Percentiles rank a stretch among this genome's conserved stretches.
Evolutionary conservation across 768 basidiomycete species (phyloP).

Genomic region (Mycena rebaudengoi): DNA sequence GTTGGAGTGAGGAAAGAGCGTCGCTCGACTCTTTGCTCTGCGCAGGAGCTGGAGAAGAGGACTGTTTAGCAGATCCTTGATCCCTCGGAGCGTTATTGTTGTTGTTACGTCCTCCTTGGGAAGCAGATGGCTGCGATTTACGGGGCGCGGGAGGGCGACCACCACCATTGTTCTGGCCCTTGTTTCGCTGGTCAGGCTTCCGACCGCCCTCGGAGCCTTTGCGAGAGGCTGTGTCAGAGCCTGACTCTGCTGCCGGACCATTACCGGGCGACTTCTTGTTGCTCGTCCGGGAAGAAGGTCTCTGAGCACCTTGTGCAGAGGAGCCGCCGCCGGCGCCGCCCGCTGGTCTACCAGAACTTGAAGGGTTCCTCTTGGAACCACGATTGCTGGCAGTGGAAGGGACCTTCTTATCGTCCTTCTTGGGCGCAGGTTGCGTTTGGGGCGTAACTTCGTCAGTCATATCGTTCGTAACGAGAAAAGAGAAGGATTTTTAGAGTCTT

Average conservation of each 20-base stretch:
- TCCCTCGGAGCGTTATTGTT: conserved; percentile 42
- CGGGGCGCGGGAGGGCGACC: conserved; percentile 60
- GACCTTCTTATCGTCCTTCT: conserved; percentile 81
- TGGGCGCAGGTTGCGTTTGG: conserved; percentile 61
- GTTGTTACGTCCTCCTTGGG: conserved; percentile 61
- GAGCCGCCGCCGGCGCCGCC: conserved; percentile 50
- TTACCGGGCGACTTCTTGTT: conserved; percentile 65
- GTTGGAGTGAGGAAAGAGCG: conserved; percentile 87
- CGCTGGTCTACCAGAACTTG: conserved; percentile 58
- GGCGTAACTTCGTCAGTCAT: conserved; percentile 85
- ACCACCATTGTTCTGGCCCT: conserved; percentile 53
- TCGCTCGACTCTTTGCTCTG: conserved; percentile 74
- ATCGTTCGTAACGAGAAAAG: conserved; percentile 74
- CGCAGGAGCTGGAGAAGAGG: conserved; percentile 55
- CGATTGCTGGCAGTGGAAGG: conserved; percentile 58
- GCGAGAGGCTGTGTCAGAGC: conserved; percentile 73
- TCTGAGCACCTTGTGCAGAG: conserved; percentile 50
- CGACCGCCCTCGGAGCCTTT: conserved; percentile 65
- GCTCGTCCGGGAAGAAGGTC: conserved; percentile 72
- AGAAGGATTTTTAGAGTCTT: conserved; percentile 60
- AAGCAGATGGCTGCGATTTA: conserved; percentile 65
- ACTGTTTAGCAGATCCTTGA: conserved; percentile 52
- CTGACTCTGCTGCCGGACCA: conserved; percentile 63
- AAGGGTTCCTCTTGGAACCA: conserved; percentile 65
- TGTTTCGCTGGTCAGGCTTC: conserved; percentile 66